Evolutionary conservation across 345 rosid genomes (phyloP).

Genomic region (Psidium guajava): DNA sequence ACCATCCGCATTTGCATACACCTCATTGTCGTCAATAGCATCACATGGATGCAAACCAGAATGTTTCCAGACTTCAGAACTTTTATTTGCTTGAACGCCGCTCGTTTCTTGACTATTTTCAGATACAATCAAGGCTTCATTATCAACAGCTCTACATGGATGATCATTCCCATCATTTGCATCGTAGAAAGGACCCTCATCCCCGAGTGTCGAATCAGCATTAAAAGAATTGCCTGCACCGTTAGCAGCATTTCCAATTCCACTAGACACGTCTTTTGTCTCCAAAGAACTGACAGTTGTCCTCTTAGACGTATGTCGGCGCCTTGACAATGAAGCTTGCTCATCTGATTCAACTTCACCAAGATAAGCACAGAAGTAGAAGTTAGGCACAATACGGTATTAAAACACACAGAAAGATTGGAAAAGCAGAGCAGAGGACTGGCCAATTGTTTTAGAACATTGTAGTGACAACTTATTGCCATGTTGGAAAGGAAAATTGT

Average conservation of each 20-base stretch:
- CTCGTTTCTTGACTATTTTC: not conserved
- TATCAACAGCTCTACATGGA: not conserved
- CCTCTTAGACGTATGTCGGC: not conserved
- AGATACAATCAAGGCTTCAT: not conserved
- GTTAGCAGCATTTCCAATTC: not conserved
- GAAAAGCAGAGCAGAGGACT: not conserved
- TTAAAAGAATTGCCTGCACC: not conserved
- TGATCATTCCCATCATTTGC: not conserved
- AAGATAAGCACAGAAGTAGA: not conserved
- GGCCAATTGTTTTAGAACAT: not conserved
- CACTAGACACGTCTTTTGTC: not conserved
- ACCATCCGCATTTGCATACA: constrained; percentile 16
- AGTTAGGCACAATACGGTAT: not conserved
- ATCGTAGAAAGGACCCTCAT: not conserved
- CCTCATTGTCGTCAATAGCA: not conserved
- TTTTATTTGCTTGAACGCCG: not conserved
- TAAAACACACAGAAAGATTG: not conserved
- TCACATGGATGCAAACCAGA: not conserved
- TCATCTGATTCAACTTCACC: not conserved
- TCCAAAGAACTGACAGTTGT: not conserved
- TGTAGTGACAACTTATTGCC: not conserved
- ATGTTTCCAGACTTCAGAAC: not conserved
- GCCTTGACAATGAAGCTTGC: not conserved
- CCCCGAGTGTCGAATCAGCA: not conserved
- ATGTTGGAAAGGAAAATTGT: not conserved